Conservation (phyloP, 1,139 yeast genomes). For the Nakaseomyces glabratus region DNA sequence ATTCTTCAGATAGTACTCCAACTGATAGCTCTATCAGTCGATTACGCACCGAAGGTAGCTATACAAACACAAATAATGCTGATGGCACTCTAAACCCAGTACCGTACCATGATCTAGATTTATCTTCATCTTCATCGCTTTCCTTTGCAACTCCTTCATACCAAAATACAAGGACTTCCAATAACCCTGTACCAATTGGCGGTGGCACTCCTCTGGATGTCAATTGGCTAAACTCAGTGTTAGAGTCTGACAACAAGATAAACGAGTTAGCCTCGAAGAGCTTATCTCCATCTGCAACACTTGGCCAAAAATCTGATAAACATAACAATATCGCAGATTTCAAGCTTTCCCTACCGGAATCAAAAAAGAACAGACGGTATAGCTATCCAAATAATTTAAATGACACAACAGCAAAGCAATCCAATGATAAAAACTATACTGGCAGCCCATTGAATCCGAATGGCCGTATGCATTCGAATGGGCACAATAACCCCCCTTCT, state of each 20-base stretch:
- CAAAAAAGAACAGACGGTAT: slow-evolving; percentile 1
- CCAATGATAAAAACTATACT: neutral
- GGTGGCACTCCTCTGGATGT: slow-evolving; percentile 4
- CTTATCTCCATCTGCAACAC: neutral
- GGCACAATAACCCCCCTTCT: too few relatives aligned
- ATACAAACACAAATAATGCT: too few relatives aligned
- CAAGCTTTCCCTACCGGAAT: slow-evolving; percentile 1
- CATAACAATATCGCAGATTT: neutral
- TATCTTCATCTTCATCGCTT: slow-evolving; percentile 2
- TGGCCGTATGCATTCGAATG: too few relatives aligned
- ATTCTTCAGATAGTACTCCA: too few relatives aligned
- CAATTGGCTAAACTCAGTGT: slow-evolving; percentile 5
- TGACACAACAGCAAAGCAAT: neutral
- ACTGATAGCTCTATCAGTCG: too few relatives aligned
- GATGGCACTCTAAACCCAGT: neutral
- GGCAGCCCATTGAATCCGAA: neutral
- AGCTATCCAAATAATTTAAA: slow-evolving; percentile 1
- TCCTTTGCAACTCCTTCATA: neutral
- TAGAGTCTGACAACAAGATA: slow-evolving; percentile 5
- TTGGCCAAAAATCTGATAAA: neutral
- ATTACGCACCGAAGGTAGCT: too few relatives aligned
- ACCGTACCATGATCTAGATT: slow-evolving; percentile 5
- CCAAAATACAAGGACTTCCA: slow-evolving; percentile 1
- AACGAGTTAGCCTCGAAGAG: neutral
- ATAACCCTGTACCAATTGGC: neutral